Conservation (phyloP, 495 filamentous ascomycete species). For the Neurospora sp. region DNA sequence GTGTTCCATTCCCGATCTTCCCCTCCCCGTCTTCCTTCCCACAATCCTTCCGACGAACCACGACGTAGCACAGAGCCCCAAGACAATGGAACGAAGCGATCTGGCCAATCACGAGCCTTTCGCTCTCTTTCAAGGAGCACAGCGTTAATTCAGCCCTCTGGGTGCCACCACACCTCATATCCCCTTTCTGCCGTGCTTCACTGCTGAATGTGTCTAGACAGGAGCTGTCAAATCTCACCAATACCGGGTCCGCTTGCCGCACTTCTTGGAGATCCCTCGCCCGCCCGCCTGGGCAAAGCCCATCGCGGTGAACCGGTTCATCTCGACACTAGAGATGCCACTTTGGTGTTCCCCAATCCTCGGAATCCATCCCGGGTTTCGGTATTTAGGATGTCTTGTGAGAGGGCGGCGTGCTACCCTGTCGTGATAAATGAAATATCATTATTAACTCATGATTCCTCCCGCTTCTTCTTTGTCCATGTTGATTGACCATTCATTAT, state of each 20-base stretch:
- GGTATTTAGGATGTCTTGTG: conserved; percentile 2
- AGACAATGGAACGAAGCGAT: background rate
- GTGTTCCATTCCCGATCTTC: conserved; percentile 25
- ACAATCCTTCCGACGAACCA: background rate
- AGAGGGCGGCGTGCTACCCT: background rate
- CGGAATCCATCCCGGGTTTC: conserved; percentile 17
- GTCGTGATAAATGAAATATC: background rate
- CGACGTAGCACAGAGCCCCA: background rate
- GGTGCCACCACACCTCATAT: background rate
- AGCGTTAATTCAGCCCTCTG: background rate
- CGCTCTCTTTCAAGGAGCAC: background rate
- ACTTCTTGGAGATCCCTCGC: background rate
- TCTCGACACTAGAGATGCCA: background rate
- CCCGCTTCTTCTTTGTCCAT: background rate
- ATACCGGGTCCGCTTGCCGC: background rate
- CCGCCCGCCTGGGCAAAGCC: background rate
- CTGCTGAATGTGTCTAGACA: background rate
- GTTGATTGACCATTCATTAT: background rate
- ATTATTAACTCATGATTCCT: background rate
- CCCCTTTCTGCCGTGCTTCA: background rate
- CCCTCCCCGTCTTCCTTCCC: conserved; percentile 2
- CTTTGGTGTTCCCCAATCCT: conserved; percentile 2
- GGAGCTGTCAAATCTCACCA: background rate
- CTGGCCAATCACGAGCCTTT: background rate
- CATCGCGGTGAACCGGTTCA: background rate